Base-by-base conservation (phyloP, 768 basidiomycete species). In the Xerocomellus intermedius region DNA sequence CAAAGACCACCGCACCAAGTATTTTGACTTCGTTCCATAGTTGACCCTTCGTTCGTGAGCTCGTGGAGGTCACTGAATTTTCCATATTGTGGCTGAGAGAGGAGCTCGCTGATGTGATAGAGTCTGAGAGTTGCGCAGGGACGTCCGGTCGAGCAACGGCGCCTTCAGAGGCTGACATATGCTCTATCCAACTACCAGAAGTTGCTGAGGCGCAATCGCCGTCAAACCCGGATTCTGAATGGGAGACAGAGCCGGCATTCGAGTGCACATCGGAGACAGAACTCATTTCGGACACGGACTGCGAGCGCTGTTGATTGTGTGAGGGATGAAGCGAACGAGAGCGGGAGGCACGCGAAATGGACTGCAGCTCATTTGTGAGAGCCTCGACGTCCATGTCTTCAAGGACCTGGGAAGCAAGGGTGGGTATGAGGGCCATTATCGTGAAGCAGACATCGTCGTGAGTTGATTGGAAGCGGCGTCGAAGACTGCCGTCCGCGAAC, bases 21-120 rank as follows among this genome's bases (percentile, higher is more conserved):
- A 94, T 82, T 69, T 97, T 98, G 36, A 97, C 81, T 71, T 97
- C 93, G 54, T 86, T 85, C 96, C 96, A 98, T 8, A 98, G 75
- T 63, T 95, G 87, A 2, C 80, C 82, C 67, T 87, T 94, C n/a
- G 81, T 84, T 57, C 81, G 76, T 24, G 74, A 72, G 39, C 59
- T 56, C 39, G 53, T 58, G 17, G 64, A 60, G 4, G 44, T 37
- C 8, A 39, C 42, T 1, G 62, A 59, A 13, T 36, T 36, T 10
- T 54, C 58, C 48, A 26, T 41, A 17, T 48, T 45, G 2, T 62
- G 59, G 39, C 74, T 75, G 19, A 69, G 52, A 36, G 71, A 64
- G 8, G 77, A 77, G 51, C 69, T 73, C 2, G 64, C 57, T 0
- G 75, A 77, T 1, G 69, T 61, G n/a, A 79, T 63, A 9, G 79